Evolutionary conservation across 176 grass and related monocot genomes (phyloP), one percentile per base, ranked within the genome.

Genomic region (Ensete glaucum): DNA sequence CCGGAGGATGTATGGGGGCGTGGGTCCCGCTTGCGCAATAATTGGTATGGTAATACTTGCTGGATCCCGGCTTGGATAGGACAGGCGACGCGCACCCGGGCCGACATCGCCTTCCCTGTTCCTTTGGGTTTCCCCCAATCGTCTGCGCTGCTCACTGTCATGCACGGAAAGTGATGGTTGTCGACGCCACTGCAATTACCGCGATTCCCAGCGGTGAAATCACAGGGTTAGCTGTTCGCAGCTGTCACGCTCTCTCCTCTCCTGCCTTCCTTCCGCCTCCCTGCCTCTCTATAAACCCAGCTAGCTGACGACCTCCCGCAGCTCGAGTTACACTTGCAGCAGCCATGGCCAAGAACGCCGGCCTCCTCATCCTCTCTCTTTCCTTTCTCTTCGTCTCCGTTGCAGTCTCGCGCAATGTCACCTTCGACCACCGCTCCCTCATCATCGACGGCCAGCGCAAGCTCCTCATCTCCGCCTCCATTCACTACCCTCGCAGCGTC

Each of bases 401-500:
- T 54, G 22, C 80, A 24, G 54, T 80, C 19, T 71, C 86, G 25
- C 68, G 81, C 70, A 89, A 80, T 50, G 88, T 99, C 62, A 91
- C 86, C 82, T 99, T 94, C 73, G 95, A 99, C 83, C 82, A 81
- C 64, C 95, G 90, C 78, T 99, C 95, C 67, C 95, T 99, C 82
- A 85, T 94, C 91, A 85, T 99, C 84, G 77, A 83, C 57, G 95
- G 90, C 86, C 84, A 79, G 63, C 95, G 95, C 76, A 88, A 78
- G 56, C 85, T 99, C 65, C 14, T 99, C 84, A 99, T 99, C 90
- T 99, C 95, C 82, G 85, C 90, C 78, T 89, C 95, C 84, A 94
- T 99, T 76, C 95, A 99, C 86, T 99, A 94, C 82, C 90, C 95
- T 48, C 95, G 95, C 50, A 99, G 95, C 78, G 95, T 94, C 73